Percentiles rank a stretch among this genome's conserved stretches.
Evolutionary conservation across 208 protist genomes (phyloP).

Genomic region (Acanthamoeba castellanii): DNA sequence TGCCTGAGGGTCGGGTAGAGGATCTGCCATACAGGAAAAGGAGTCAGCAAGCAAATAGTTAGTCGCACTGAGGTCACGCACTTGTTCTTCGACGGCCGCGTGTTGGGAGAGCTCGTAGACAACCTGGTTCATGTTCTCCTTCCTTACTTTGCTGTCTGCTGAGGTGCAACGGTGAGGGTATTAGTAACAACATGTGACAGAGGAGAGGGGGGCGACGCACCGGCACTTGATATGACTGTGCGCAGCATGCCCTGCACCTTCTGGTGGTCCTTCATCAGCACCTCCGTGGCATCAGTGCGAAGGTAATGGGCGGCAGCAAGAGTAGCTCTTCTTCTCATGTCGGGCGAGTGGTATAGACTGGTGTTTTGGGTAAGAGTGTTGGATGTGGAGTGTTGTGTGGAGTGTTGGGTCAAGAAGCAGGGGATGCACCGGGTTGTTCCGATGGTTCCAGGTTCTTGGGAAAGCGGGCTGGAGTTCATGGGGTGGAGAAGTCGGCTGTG

Average conservation of each 20-base stretch:
- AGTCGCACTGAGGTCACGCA: neutral
- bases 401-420: too few species aligned
- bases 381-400: neutral
- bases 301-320: neutral
- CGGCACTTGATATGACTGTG: neutral
- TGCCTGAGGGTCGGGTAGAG: constrained; percentile 44
- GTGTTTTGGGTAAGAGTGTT: neutral
- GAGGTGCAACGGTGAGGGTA: neutral
- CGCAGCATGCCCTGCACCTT: neutral
- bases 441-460: neutral
- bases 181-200: too few species aligned
- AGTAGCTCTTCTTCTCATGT: constrained; percentile 41
- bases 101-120: constrained; percentile 46
- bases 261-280: constrained; percentile 23
- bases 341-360: neutral
- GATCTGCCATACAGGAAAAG: neutral
- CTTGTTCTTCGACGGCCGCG: constrained; percentile 30
- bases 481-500: neutral
- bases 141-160: neutral
- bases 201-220: neutral
- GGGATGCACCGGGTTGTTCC: neutral
- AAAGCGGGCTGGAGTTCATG: neutral
- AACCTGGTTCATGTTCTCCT: constrained; percentile 41
- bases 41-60: neutral
- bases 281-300: neutral